phyloP scores from a whole-genome alignment of 83 land plant genomes.

The Isoetes engelmannii region DNA sequence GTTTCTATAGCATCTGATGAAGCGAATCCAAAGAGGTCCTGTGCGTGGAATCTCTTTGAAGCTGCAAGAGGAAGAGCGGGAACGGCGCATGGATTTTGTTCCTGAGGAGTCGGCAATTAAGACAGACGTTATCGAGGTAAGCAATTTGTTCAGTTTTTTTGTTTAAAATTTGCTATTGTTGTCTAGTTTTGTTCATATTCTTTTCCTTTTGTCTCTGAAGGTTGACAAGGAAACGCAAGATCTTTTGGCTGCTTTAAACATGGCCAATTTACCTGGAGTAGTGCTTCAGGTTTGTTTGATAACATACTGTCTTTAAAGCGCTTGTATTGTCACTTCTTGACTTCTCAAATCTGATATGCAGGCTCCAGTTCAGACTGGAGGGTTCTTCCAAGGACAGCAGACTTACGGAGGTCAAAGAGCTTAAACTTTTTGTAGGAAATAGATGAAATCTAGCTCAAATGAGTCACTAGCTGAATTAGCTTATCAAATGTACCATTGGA shows the following conservation, averaged over 20 bases:
- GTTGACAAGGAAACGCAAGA: constrained; percentile 38
- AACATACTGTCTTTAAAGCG: too few species aligned
- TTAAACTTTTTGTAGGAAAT: too few species aligned
- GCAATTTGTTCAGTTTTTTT: neutral
- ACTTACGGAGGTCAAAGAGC: too few species aligned
- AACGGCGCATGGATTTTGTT: constrained; percentile 74
- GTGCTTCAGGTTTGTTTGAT: too few species aligned
- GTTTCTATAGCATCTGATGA: constrained; percentile 37
- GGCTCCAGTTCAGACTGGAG: too few species aligned
- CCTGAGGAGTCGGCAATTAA: constrained; percentile 68
- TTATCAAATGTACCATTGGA: too few species aligned
- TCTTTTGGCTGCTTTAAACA: constrained; percentile 21
- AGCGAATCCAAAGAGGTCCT: constrained; percentile 67
- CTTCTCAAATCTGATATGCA: too few species aligned
- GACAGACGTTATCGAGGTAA: constrained; percentile 51
- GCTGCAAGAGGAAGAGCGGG: constrained; percentile 77
- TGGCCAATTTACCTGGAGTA: constrained; percentile 31
- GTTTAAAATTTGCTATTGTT: neutral
- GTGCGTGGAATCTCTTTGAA: constrained; percentile 68
- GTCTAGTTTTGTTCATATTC: neutral
- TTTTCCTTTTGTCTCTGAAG: neutral
- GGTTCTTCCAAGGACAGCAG: too few species aligned
- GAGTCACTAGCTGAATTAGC: too few species aligned
- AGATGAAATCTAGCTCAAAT: too few species aligned
- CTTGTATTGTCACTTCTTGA: too few species aligned